Conservation (phyloP, 352 stramenopile species). For the Phytophthora aleatoria region DNA sequence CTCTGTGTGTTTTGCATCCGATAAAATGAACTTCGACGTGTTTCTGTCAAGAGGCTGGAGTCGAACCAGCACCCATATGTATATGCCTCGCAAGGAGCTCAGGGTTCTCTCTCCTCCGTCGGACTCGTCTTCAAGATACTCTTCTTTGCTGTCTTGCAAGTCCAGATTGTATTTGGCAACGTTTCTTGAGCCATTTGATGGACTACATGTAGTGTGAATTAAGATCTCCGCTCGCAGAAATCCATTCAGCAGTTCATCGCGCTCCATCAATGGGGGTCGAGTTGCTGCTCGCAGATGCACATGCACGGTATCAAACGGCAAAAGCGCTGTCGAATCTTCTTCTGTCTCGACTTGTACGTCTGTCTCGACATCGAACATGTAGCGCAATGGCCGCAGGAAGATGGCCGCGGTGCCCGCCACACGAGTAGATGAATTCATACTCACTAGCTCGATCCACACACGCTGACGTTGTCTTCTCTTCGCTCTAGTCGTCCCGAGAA, state of each 20-base stretch:
- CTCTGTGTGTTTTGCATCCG: neutral
- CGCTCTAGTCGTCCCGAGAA: slow-evolving; percentile 12
- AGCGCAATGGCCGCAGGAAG: slow-evolving; percentile 60
- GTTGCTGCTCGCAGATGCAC: slow-evolving; percentile 46
- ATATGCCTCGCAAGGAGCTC: slow-evolving; percentile 34
- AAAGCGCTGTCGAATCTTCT: neutral
- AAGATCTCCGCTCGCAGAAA: slow-evolving; percentile 44
- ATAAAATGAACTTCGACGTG: slow-evolving; percentile 4
- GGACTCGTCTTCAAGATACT: slow-evolving; percentile 5
- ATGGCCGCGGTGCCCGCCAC: slow-evolving; percentile 48
- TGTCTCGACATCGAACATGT: slow-evolving; percentile 65
- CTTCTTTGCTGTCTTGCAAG: slow-evolving; percentile 14
- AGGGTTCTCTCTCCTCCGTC: slow-evolving; percentile 17
- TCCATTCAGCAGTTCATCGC: slow-evolving; percentile 30
- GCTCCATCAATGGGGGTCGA: slow-evolving; percentile 39
- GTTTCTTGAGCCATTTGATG: neutral
- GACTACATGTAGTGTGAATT: slow-evolving; percentile 10
- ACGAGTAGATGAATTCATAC: slow-evolving; percentile 6
- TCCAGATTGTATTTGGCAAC: slow-evolving; percentile 12
- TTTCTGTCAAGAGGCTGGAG: slow-evolving; percentile 35
- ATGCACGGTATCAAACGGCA: slow-evolving; percentile 31
- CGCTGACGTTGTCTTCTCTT: neutral
- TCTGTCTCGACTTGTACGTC: slow-evolving; percentile 34
- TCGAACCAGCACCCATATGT: slow-evolving; percentile 55
- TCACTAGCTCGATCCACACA: neutral